phyloP scores from a whole-genome alignment of 441 rosid species.

The Metrosideros polymorpha region DNA sequence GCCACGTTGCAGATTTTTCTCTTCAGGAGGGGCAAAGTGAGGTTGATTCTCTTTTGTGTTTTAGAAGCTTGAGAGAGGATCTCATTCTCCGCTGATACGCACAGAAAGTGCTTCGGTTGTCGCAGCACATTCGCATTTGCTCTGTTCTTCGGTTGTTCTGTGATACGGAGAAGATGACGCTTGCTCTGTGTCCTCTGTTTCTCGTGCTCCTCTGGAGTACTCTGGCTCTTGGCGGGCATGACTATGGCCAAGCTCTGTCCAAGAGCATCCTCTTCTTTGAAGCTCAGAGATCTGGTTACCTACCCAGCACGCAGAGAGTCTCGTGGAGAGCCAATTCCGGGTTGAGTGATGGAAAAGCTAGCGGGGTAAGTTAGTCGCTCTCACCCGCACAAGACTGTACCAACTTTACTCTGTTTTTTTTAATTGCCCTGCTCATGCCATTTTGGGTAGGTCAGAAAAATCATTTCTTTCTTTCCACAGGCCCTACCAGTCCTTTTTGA shows the following conservation, averaged over 20 bases:
- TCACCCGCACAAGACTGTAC: background rate
- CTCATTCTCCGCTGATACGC: background rate
- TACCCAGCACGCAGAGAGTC: slow-evolving; percentile 83
- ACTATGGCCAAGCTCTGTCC: slow-evolving; percentile 76
- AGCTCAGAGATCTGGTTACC: slow-evolving; percentile 94
- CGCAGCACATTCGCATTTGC: background rate
- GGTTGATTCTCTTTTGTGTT: background rate
- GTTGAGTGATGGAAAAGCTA: slow-evolving; percentile 82
- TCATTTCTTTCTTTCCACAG: background rate
- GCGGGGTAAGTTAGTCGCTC: slow-evolving; percentile 42
- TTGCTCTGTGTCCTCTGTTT: slow-evolving; percentile 31
- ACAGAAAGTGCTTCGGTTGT: background rate
- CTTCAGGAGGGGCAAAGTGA: background rate
- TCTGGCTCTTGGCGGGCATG: slow-evolving; percentile 63
- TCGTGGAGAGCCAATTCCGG: slow-evolving; percentile 91
- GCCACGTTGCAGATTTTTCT: slow-evolving; percentile 24
- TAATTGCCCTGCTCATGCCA: background rate
- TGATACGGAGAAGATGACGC: slow-evolving; percentile 24
- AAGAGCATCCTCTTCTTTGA: slow-evolving; percentile 95
- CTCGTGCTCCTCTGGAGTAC: slow-evolving; percentile 37
- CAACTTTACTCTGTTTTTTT: background rate
- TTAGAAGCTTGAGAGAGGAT: background rate
- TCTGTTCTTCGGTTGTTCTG: background rate
- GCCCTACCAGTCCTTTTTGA: background rate
- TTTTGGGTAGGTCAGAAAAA: background rate